phyloP scores from a whole-genome alignment of 202 grass and related monocot species.

The Eragrostis tef region DNA sequence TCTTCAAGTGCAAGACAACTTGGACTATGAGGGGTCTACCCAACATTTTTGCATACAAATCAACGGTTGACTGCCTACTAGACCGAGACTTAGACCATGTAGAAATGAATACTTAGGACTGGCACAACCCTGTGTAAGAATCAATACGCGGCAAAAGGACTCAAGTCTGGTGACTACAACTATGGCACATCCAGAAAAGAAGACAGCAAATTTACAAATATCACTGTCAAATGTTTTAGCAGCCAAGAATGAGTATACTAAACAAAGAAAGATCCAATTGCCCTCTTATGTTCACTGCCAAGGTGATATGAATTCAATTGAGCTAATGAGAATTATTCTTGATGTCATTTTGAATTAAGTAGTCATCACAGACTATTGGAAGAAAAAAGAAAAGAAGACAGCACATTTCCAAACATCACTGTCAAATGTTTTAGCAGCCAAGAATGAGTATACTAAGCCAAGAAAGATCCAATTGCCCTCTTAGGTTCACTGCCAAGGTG shows the following conservation, averaged over 20 bases:
- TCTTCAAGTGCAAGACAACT: not conserved
- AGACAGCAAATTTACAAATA: not conserved
- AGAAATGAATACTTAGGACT: not conserved
- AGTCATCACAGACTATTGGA: not conserved
- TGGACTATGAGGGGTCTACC: not conserved
- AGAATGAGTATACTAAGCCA: not conserved
- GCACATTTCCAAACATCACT: not conserved
- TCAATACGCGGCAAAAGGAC: not conserved
- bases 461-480: not conserved
- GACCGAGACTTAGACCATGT: conserved; percentile 9
- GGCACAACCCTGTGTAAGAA: not conserved
- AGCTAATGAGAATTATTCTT: not conserved
- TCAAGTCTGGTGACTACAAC: not conserved
- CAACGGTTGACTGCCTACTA: not conserved
- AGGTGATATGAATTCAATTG: not conserved
- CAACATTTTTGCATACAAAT: conserved; percentile 3
- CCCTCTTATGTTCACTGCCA: not conserved
- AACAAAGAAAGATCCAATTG: not conserved
- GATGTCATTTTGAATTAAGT: not conserved
- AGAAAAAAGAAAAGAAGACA: not conserved
- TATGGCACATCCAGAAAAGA: conserved; percentile 1
- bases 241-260: no score
- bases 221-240: not conserved
- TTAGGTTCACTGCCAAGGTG: not conserved
- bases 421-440: not conserved